Evolutionary conservation across 371 early-diverging fungal genomes (phyloP).

Genomic region (Mortierella sp.): DNA sequence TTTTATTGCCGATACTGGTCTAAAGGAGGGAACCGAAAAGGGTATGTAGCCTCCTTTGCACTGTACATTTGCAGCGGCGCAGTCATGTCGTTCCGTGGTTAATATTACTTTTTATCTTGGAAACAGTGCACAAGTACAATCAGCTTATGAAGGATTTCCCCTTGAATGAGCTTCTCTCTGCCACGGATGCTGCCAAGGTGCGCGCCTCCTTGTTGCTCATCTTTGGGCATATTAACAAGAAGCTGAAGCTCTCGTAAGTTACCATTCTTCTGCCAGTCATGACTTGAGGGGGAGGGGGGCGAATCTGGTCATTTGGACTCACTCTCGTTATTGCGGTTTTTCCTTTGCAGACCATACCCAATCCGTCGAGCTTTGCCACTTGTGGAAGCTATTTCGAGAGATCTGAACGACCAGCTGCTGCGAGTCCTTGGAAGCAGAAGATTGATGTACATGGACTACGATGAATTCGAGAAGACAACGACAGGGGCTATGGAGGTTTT

Average conservation of each 20-base stretch:
- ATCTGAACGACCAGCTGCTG: conserved; percentile 91
- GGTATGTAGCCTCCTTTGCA: conserved; percentile 44
- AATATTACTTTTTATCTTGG: neutral
- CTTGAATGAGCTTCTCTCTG: conserved; percentile 93
- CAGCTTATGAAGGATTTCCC: conserved; percentile 99
- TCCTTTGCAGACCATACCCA: conserved; percentile 83
- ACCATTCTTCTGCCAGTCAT: too few relatives aligned
- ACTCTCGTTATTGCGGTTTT: neutral
- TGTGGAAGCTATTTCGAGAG: conserved; percentile 95
- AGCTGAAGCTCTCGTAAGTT: conserved; percentile 88
- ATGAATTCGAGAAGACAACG: conserved; percentile 83
- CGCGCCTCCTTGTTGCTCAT: conserved; percentile 83
- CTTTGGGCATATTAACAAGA: conserved; percentile 96
- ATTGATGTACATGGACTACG: conserved; percentile 93
- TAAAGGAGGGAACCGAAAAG: conserved; percentile 93
- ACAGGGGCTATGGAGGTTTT: conserved; percentile 91
- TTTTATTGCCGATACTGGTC: conserved; percentile 97
- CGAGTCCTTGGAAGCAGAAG: conserved; percentile 89
- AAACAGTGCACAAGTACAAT: conserved; percentile 91
- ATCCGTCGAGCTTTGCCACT: conserved; percentile 92
- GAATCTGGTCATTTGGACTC: too few relatives aligned
- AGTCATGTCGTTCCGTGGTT: too few relatives aligned
- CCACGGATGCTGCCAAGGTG: conserved; percentile 91
- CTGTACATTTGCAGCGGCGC: neutral
- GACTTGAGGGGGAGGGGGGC: too few relatives aligned